Base-by-base conservation (phyloP, 805 yeast genomes). In the Teunomyces pallodes region DNA sequence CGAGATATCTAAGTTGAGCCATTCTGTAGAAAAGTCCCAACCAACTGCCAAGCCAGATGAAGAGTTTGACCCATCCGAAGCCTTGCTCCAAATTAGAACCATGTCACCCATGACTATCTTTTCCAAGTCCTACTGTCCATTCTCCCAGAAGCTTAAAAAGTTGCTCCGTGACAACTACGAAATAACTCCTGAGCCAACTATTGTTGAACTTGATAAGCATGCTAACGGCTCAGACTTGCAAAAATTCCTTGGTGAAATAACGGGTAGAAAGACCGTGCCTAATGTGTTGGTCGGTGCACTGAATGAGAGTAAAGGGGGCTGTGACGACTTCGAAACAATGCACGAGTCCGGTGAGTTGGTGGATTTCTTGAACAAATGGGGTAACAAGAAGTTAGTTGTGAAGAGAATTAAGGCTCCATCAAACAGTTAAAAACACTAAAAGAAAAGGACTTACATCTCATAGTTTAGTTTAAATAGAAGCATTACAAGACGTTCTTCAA, bases 201-300 rank as follows among this genome's bases (percentile, higher is more conserved):
- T 87, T 46, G 88, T 92, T 13, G 98, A 92, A 62, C 74, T 92
- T 45, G 97, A 92, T 67, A 76, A 75, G 58, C 96, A 90, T 64
- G 74, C 77, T 43, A 77, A 89, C 62, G 97, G 97, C 1, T 64
- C 70, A 2, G 86, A 79, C 52, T 75, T 94, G 51, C 97, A 91
- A 67, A 79, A 73, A 13, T 85, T 86, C 65, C 75, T 94, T 45
- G 85, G 76, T 9, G 60, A 76, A 44, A 65, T 77, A 48, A 82
- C 96, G 4, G 95, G 94, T 5, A 82, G 97, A 56, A 69, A 69
- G 27, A 92, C 98, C 0, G 99, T 94, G 10, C 99, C 99, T 24
- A 94, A 94, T 62, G 79, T 94, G 16, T 74, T 89, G 46, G 79
- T 92, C 46, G 86, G 83, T 47, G 86, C 87, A 7, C 64, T 77